Evolutionary conservation across 1,139 yeast species (phyloP).

Genomic region (Magnusiomyces ingens): DNA sequence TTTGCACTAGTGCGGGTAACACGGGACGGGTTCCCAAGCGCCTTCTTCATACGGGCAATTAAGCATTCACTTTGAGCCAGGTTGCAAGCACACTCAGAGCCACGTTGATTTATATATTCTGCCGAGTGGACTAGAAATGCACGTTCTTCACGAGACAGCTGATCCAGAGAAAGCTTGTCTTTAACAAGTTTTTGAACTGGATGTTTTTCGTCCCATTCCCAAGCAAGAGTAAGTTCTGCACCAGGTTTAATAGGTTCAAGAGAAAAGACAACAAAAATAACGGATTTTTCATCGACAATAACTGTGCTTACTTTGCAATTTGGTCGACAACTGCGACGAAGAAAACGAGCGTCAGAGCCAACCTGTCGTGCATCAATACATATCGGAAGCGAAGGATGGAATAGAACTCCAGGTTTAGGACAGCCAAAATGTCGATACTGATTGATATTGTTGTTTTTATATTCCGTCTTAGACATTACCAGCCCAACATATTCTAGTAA

Average conservation of each 20-base stretch:
- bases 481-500: slow-evolving; percentile 71
- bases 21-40: slow-evolving; percentile 15
- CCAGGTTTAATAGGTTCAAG: slow-evolving; percentile 50
- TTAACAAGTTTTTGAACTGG: slow-evolving; percentile 57
- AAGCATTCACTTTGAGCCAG: slow-evolving; percentile 27
- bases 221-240: slow-evolving; percentile 64
- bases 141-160: slow-evolving; percentile 24
- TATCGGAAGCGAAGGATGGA: slow-evolving; percentile 47
- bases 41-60: slow-evolving; percentile 22
- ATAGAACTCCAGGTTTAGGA: slow-evolving; percentile 70
- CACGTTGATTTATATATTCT: slow-evolving; percentile 34
- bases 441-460: slow-evolving; percentile 58
- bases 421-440: slow-evolving; percentile 80
- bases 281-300: slow-evolving; percentile 39
- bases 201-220: slow-evolving; percentile 85
- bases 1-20: slow-evolving; percentile 16
- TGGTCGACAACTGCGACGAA: slow-evolving; percentile 68
- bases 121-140: slow-evolving; percentile 22
- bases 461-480: slow-evolving; percentile 54
- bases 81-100: slow-evolving; percentile 65
- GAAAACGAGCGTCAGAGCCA: slow-evolving; percentile 71
- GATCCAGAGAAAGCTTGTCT: slow-evolving; percentile 33
- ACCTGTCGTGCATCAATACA: slow-evolving; percentile 71
- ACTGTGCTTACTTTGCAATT: slow-evolving; percentile 61
- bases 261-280: slow-evolving; percentile 57